Base-by-base conservation (phyloP, 768 basidiomycete species). In the Pulveroboletus ravenelii region DNA sequence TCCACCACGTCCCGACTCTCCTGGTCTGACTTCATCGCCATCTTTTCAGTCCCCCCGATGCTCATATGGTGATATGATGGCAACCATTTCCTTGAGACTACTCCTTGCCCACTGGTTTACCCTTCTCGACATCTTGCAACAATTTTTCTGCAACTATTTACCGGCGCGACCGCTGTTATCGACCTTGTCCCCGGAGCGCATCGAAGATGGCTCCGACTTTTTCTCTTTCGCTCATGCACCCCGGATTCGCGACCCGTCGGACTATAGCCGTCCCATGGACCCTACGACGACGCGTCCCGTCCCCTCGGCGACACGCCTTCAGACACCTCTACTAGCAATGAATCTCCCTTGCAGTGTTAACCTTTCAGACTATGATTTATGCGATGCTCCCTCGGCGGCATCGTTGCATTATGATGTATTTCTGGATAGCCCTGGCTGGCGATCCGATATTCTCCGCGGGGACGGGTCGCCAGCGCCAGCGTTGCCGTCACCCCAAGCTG, bases 91-190 rank as follows among this genome's bases (percentile, higher is more conserved):
- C 6, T n/a, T 48, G 38, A 40, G 27, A 34, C 4, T 47, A 27
- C 53, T 61, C 14, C 18, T 59, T 23, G 53, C 27, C 9, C 53
- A 61, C 34, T 61, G 53, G 44, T 23, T 59, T 30, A 14, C 54
- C 27, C 41, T 62, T 25, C 37, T 61, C n/a, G 38, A 40, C 36
- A 32, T n/a, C 36, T 6, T 61, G 6, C 60, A 50, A 41, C 48
- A 20, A 5, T 34, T 56, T 30, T 36, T 61, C 20, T 45, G 31
- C 49, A 37, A 41, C 40, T 31, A 47, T 36, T 18, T 49, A 9
- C 56, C 56, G 2, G 20, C 20, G 20, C 56, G 20, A 41, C 46
- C 47, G 10, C 31, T 50, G 10, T 30, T 62, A 27, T 61, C 59
- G 10, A 37, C 52, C 25, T 7, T 48, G 25, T 39, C 41, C 48